Percentiles rank a stretch among this genome's conserved stretches.
Evolutionary conservation across 495 filamentous ascomycete species (phyloP).

Genomic region (Lasiosphaeria miniovina): DNA sequence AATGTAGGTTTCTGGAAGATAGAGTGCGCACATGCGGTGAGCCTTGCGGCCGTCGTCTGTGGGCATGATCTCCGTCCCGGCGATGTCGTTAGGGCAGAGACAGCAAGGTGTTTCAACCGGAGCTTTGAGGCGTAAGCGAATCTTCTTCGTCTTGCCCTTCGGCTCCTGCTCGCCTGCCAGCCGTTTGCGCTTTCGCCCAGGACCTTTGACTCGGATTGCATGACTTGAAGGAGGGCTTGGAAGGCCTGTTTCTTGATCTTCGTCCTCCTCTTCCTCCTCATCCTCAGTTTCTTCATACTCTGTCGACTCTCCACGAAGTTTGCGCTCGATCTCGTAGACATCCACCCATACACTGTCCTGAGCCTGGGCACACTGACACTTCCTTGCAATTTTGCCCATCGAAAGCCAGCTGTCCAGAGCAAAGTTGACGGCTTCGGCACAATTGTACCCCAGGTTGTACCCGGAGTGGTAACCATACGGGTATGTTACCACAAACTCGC

Average conservation of each 20-base stretch:
- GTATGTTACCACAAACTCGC: conserved; percentile 98
- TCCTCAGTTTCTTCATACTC: conserved; percentile 85
- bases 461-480: conserved; percentile 98
- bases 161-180: conserved; percentile 32
- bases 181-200: conserved; percentile 55
- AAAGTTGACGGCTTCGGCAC: conserved; percentile 98
- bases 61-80: conserved; percentile 75
- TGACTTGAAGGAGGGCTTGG: conserved; percentile 68
- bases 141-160: conserved; percentile 66
- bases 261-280: conserved; percentile 67
- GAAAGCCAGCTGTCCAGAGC: conserved; percentile 90
- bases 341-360: conserved; percentile 98
- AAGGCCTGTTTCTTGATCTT: conserved; percentile 60
- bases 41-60: conserved; percentile 87
- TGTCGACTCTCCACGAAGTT: conserved; percentile 85
- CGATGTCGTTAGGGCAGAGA: conserved; percentile 89
- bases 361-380: conserved; percentile 81
- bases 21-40: conserved; percentile 84
- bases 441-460: conserved; percentile 98
- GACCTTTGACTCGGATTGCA: conserved; percentile 48
- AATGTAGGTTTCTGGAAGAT: conserved; percentile 90
- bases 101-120: conserved; percentile 81
- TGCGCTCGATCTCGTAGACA: conserved; percentile 90
- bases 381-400: conserved; percentile 95
- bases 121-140: conserved; percentile 64